Evolutionary conservation across 2,329 filamentous ascomycete species (phyloP).

Genomic region (Fusarium papillatum): DNA sequence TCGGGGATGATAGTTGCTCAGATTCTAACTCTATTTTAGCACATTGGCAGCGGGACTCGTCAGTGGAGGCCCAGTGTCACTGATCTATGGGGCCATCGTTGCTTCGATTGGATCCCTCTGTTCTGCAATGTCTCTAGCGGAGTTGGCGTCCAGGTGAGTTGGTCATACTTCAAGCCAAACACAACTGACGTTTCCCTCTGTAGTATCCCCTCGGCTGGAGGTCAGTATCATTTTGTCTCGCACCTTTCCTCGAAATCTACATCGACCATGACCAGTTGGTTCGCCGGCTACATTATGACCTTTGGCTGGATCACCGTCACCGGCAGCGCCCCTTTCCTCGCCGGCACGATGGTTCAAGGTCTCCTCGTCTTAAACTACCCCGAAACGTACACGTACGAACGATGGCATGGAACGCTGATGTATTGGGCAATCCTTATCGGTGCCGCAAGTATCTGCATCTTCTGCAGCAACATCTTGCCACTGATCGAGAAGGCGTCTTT

Average conservation of each 20-base stretch:
- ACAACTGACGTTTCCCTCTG: not conserved
- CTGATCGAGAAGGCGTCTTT: slow-evolving; percentile 30
- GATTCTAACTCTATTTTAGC: not conserved
- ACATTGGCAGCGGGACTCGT: slow-evolving; percentile 31
- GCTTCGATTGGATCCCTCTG: slow-evolving; percentile 27
- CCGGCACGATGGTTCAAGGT: slow-evolving; percentile 32
- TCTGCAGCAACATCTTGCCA: slow-evolving; percentile 24
- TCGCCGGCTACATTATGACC: slow-evolving; percentile 30
- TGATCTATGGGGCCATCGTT: slow-evolving; percentile 28
- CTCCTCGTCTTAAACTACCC: slow-evolving; percentile 31
- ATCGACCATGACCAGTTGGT: slow-evolving; percentile 21
- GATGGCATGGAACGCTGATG: slow-evolving; percentile 35
- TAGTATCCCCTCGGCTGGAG: slow-evolving; percentile 27
- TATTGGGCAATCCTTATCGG: slow-evolving; percentile 28
- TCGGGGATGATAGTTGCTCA: no score
- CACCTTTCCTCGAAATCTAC: not conserved
- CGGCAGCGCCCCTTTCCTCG: slow-evolving; percentile 32
- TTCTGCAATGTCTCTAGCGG: slow-evolving; percentile 35
- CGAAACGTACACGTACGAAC: slow-evolving; percentile 26
- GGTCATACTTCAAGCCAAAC: not conserved
- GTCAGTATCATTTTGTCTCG: slow-evolving; percentile 36
- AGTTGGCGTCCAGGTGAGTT: slow-evolving; percentile 31
- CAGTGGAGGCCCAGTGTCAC: slow-evolving; percentile 27
- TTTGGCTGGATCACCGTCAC: slow-evolving; percentile 31
- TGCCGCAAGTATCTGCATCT: slow-evolving; percentile 10